These are phyloP conservation scores for Fraxinus angustifolia DNA, from an alignment of 305 asterid species.

Conservation along the genomic window DNA sequence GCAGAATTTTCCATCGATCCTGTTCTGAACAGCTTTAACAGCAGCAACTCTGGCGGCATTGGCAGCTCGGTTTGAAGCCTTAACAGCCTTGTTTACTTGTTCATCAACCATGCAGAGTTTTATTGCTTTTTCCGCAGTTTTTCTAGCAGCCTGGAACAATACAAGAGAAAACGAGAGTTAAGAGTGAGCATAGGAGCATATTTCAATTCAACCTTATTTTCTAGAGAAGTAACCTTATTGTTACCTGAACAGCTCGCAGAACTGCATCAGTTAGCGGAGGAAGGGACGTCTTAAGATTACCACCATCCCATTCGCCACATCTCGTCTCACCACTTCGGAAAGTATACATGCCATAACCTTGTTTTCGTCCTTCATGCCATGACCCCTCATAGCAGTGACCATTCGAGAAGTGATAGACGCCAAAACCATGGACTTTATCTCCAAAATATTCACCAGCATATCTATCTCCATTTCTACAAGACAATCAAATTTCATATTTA, in stretches of 20 bases:
- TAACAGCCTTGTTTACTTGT: conserved; percentile 6
- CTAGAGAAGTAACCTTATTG: background rate
- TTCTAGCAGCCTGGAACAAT: conserved; percentile 12
- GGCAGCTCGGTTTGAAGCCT: conserved; percentile 6
- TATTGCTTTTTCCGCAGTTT: conserved; percentile 14
- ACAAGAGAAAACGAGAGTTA: background rate
- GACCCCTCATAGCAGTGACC: conserved; percentile 55
- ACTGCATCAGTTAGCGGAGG: conserved; percentile 26
- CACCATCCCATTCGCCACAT: conserved; percentile 54
- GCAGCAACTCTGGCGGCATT: conserved; percentile 17
- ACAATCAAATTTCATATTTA: background rate
- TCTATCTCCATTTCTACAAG: conserved; percentile 45
- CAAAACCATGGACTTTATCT: conserved; percentile 56
- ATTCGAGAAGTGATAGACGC: conserved; percentile 46
- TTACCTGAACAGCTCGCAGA: conserved; percentile 45
- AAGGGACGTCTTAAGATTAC: conserved; percentile 33
- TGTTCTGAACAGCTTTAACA: conserved; percentile 12
- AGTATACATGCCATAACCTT: conserved; percentile 47
- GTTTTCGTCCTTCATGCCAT: conserved; percentile 56
- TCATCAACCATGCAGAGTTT: conserved; percentile 2
- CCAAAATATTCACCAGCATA: conserved; percentile 57
- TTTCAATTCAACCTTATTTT: background rate
- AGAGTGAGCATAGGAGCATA: background rate
- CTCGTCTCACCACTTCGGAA: conserved; percentile 45
- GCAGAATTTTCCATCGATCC: conserved; percentile 14